phyloP scores from a whole-genome alignment of 768 basidiomycete genomes.

The Panus rudis region DNA sequence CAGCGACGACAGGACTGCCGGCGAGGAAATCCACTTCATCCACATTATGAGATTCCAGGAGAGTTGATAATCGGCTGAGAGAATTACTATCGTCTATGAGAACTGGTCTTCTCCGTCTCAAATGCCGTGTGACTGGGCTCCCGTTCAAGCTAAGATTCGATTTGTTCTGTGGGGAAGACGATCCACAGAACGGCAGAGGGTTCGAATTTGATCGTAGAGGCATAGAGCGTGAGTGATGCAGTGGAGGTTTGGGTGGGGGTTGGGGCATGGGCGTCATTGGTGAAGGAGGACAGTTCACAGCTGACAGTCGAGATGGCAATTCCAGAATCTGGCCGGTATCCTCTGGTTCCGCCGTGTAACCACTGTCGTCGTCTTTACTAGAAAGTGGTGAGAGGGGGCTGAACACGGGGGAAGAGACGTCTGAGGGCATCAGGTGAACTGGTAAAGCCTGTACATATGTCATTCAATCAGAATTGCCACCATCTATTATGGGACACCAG shows the following conservation, averaged over 20 bases:
- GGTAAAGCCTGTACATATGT: too few species aligned
- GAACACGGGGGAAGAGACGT: conserved; percentile 1
- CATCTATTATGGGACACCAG: too few species aligned
- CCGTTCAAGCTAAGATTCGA: too few species aligned
- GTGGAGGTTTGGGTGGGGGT: conserved; percentile 5
- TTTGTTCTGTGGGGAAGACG: conserved; percentile 4
- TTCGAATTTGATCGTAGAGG: neutral
- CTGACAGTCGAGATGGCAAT: too few species aligned
- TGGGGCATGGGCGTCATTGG: conserved; percentile 5
- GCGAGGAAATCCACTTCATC: conserved; percentile 28
- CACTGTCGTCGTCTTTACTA: neutral
- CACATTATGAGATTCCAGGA: conserved; percentile 30
- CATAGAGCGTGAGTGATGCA: neutral
- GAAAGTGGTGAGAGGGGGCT: conserved; percentile 1
- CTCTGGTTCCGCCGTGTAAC: conserved; percentile 1
- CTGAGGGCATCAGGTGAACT: too few species aligned
- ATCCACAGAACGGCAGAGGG: neutral
- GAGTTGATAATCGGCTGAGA: conserved; percentile 28
- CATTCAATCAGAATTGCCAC: too few species aligned
- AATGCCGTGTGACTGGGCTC: conserved; percentile 21
- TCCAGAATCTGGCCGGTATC: neutral
- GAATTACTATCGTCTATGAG: conserved; percentile 33
- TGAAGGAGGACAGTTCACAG: conserved; percentile 7
- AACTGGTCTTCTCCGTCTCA: conserved; percentile 31
- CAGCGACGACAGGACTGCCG: conserved; percentile 17